Conservation (phyloP, 352 stramenopile species). For the Globisporangium polare region DNA sequence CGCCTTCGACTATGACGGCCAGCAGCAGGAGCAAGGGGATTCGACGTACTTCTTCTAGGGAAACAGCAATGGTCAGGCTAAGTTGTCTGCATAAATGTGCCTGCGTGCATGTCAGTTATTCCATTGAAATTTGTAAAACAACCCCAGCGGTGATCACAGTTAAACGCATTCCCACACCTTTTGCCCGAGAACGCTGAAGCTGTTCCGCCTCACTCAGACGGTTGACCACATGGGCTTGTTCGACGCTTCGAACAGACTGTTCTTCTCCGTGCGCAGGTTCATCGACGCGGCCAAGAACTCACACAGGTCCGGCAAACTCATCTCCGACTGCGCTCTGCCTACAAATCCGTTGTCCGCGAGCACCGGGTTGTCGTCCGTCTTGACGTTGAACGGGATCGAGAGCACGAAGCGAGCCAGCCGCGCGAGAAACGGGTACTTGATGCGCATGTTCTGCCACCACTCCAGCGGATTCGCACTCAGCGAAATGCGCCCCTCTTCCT, state of each 20-base stretch:
- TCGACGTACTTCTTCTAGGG: constrained; percentile 9
- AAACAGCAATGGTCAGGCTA: neutral
- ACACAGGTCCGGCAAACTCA: constrained; percentile 37
- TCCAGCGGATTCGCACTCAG: constrained; percentile 62
- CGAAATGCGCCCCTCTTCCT: constrained; percentile 57
- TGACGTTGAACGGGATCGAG: constrained; percentile 53
- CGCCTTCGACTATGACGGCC: constrained; percentile 2
- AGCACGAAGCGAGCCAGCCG: constrained; percentile 62
- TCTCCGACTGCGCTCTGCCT: constrained; percentile 28
- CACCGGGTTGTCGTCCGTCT: constrained; percentile 48
- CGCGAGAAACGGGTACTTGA: constrained; percentile 79
- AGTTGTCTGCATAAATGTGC: neutral
- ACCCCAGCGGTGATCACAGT: neutral
- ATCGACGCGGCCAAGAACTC: constrained; percentile 47
- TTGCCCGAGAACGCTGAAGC: neutral
- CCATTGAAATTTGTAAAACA: neutral
- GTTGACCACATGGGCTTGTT: constrained; percentile 57
- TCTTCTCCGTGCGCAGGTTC: constrained; percentile 55
- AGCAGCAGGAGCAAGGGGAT: constrained; percentile 4
- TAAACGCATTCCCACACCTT: too few species aligned
- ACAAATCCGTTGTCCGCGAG: constrained; percentile 39
- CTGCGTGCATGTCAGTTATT: neutral
- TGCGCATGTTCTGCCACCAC: constrained; percentile 71
- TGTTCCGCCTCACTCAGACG: constrained; percentile 18
- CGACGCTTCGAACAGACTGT: constrained; percentile 29